Evolutionary conservation across 139 green algal genomes (phyloP).

Genomic region (Tetradesmus lagerheimii): DNA sequence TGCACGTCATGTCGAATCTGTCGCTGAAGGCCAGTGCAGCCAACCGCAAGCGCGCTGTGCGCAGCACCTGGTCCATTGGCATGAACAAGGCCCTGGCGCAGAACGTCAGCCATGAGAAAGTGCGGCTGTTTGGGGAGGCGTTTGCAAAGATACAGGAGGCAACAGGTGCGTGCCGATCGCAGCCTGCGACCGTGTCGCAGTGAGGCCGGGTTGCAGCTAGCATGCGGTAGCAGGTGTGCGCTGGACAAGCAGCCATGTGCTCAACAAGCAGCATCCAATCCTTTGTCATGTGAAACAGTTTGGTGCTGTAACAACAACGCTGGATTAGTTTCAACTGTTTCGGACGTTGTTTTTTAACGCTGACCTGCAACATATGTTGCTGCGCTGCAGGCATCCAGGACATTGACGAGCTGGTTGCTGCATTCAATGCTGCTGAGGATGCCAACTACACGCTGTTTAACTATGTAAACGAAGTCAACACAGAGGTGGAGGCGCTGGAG

Average conservation of each 20-base stretch:
- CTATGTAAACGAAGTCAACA: slow-evolving; percentile 88
- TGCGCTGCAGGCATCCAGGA: slow-evolving; percentile 66
- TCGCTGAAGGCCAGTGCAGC: slow-evolving; percentile 24
- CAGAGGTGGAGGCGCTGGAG: slow-evolving; percentile 85
- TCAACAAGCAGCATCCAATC: too few species aligned
- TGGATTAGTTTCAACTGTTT: too few species aligned
- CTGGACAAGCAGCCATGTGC: background rate
- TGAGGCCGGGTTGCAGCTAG: too few species aligned
- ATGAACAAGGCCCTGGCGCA: slow-evolving; percentile 71
- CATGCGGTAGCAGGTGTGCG: background rate
- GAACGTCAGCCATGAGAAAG: slow-evolving; percentile 78
- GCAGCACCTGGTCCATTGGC: slow-evolving; percentile 52
- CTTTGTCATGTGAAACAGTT: too few species aligned
- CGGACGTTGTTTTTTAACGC: too few species aligned
- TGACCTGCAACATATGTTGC: background rate
- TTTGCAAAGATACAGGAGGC: slow-evolving; percentile 86
- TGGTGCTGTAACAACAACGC: too few species aligned
- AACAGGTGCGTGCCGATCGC: slow-evolving; percentile 52
- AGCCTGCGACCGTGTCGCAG: too few species aligned
- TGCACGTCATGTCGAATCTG: background rate
- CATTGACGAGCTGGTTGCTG: slow-evolving; percentile 86
- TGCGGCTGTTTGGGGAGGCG: slow-evolving; percentile 81
- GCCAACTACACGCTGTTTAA: slow-evolving; percentile 80
- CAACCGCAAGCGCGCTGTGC: slow-evolving; percentile 51
- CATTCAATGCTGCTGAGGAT: slow-evolving; percentile 68